A percentile compares a stretch with the other conserved stretches of the same genome.
phyloP scores from a whole-genome alignment of 1,284 basidiomycete species.

The Ceratobasidium sp. region DNA sequence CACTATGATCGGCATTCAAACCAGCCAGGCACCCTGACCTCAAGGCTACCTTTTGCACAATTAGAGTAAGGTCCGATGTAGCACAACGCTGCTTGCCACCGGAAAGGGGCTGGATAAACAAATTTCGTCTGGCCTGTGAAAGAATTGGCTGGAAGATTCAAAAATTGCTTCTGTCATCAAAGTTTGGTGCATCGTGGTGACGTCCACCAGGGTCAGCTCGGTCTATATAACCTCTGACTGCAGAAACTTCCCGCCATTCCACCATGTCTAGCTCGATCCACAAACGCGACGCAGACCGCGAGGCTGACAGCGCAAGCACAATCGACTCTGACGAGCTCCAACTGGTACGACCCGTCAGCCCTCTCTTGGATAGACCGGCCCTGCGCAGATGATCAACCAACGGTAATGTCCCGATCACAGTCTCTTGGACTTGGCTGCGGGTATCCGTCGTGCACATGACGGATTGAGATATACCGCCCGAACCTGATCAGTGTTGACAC shows the following conservation, averaged over 20 bases:
- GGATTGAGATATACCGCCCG: conserved; percentile 95
- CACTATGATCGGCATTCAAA: neutral
- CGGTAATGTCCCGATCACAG: conserved; percentile 58
- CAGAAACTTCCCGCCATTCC: neutral
- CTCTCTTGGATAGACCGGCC: conserved; percentile 42
- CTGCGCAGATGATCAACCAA: conserved; percentile 49
- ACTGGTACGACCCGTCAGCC: conserved; percentile 57
- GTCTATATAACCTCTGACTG: conserved; percentile 4
- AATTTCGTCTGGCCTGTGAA: too few species aligned
- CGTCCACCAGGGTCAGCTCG: too few species aligned
- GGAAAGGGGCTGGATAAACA: too few species aligned
- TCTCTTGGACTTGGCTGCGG: conserved; percentile 67
- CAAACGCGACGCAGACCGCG: conserved; percentile 19
- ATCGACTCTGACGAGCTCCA: conserved; percentile 64
- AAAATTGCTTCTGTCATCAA: too few species aligned
- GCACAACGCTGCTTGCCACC: too few species aligned
- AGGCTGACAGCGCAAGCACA: conserved; percentile 33
- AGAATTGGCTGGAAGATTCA: too few species aligned
- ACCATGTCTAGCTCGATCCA: conserved; percentile 28
- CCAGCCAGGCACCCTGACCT: too few species aligned
- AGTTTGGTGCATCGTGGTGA: too few species aligned
- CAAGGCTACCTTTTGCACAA: too few species aligned
- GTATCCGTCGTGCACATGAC: conserved; percentile 70
- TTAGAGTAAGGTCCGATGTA: too few species aligned
- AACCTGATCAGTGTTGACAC: conserved; percentile 94